phyloP scores from a whole-genome alignment of 495 filamentous ascomycete genomes.

The Jackrogersella minutella region DNA sequence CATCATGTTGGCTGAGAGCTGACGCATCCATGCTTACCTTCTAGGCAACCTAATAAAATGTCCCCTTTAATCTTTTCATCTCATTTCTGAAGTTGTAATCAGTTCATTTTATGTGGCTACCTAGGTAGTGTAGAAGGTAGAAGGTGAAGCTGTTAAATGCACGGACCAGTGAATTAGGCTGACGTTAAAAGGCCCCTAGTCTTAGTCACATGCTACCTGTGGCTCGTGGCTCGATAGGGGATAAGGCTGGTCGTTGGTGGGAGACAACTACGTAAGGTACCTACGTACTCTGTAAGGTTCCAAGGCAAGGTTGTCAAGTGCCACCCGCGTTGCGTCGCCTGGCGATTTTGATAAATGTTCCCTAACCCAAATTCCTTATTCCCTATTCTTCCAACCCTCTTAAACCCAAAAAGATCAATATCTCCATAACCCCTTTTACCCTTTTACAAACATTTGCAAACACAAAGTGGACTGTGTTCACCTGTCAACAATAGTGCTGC shows the following conservation, averaged over 20 bases:
- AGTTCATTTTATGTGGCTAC: background rate
- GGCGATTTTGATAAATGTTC: constrained; percentile 31
- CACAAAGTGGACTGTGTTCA: constrained; percentile 31
- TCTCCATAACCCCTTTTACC: constrained; percentile 15
- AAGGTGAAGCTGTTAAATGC: no score
- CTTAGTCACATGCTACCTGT: constrained; percentile 34
- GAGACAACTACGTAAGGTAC: constrained; percentile 21
- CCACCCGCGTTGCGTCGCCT: constrained; percentile 36
- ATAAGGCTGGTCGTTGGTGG: constrained; percentile 27
- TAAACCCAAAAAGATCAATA: constrained; percentile 9
- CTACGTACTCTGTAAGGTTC: constrained; percentile 25
- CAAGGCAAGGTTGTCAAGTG: constrained; percentile 27
- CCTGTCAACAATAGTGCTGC: constrained; percentile 20
- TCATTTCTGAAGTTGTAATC: background rate
- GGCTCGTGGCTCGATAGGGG: constrained; percentile 32
- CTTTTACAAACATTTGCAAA: constrained; percentile 9
- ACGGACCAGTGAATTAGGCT: constrained; percentile 16
- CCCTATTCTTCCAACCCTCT: background rate
- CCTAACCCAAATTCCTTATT: constrained; percentile 27
- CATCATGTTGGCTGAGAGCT: constrained; percentile 16
- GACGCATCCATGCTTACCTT: constrained; percentile 30
- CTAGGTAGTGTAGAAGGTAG: no score
- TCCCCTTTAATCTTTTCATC: background rate
- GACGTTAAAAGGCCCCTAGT: constrained; percentile 7
- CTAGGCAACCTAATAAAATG: constrained; percentile 35